Evolutionary conservation across 106 monocot genomes (phyloP).

Genomic region (Platanthera zijinensis): DNA sequence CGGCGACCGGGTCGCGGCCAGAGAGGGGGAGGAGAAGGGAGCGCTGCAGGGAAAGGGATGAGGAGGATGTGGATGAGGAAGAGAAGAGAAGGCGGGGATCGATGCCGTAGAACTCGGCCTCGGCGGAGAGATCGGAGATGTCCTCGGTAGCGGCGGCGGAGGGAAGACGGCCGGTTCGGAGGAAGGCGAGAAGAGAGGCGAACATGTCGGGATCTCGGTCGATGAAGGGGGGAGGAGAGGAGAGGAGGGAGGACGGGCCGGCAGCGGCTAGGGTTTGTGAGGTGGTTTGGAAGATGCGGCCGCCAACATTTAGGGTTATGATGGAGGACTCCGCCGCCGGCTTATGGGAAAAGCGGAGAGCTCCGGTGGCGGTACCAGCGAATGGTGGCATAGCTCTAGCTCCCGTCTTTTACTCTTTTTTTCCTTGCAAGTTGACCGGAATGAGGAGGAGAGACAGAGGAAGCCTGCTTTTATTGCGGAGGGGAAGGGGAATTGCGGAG

Average conservation of each 20-base stretch:
- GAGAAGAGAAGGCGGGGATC: constrained; percentile 16
- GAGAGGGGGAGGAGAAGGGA: constrained; percentile 31
- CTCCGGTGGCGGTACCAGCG: neutral
- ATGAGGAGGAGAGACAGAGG: neutral
- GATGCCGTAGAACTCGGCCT: constrained; percentile 45
- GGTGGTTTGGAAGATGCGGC: constrained; percentile 54
- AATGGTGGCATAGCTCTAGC: constrained; percentile 10
- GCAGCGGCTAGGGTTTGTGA: constrained; percentile 39
- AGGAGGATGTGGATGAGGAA: constrained; percentile 12
- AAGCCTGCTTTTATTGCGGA: neutral
- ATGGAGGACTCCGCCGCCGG: neutral
- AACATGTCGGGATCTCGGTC: constrained; percentile 60
- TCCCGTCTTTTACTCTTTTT: neutral
- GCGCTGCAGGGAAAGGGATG: constrained; percentile 18
- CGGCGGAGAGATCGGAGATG: constrained; percentile 29
- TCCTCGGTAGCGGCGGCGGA: constrained; percentile 13
- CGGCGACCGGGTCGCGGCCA: constrained; percentile 30
- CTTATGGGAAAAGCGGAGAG: neutral
- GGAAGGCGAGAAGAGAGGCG: constrained; percentile 33
- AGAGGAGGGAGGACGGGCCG: constrained; percentile 31
- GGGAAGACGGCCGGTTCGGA: constrained; percentile 23
- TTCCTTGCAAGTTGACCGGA: neutral
- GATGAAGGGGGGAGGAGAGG: constrained; percentile 33
- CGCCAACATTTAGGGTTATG: constrained; percentile 54
- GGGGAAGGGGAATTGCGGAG: neutral